Conservation (phyloP, 2,329 filamentous ascomycete genomes). For the Xylariaceae sp. region DNA sequence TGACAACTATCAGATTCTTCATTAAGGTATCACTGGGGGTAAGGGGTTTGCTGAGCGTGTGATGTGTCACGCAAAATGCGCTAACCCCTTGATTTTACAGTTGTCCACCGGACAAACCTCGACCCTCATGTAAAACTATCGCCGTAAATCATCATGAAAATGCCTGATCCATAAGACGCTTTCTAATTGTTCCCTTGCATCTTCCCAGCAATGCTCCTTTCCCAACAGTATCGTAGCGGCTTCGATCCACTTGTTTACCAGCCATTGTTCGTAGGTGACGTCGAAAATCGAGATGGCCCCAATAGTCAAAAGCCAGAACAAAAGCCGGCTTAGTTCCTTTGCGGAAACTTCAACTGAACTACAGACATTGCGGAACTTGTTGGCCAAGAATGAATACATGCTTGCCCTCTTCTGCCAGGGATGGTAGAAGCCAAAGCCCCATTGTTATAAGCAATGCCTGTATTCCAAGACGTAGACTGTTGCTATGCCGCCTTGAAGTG, state of each 20-base stretch:
- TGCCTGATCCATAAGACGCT: conserved; percentile 1
- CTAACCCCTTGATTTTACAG: no score
- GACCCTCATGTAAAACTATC: background rate
- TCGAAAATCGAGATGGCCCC: background rate
- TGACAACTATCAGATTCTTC: no score
- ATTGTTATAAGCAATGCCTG: background rate
- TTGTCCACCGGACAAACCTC: no score
- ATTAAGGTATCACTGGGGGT: no score
- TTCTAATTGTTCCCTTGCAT: background rate
- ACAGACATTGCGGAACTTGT: background rate
- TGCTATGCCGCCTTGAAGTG: background rate
- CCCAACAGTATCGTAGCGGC: background rate
- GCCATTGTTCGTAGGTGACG: background rate
- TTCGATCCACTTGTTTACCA: background rate
- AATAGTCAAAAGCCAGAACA: conserved; percentile 1
- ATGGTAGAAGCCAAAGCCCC: no score
- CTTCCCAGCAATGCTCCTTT: background rate
- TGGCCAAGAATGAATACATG: background rate
- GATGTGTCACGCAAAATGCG: no score
- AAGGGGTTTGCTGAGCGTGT: no score
- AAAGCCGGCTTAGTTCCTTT: background rate
- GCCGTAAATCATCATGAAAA: background rate
- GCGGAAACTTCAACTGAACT: background rate
- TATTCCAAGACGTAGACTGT: background rate
- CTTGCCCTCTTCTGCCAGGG: background rate